Evolutionary conservation across 1,139 yeast species (phyloP), one percentile per base, ranked within the genome.

Genomic region (Candida sp.): DNA sequence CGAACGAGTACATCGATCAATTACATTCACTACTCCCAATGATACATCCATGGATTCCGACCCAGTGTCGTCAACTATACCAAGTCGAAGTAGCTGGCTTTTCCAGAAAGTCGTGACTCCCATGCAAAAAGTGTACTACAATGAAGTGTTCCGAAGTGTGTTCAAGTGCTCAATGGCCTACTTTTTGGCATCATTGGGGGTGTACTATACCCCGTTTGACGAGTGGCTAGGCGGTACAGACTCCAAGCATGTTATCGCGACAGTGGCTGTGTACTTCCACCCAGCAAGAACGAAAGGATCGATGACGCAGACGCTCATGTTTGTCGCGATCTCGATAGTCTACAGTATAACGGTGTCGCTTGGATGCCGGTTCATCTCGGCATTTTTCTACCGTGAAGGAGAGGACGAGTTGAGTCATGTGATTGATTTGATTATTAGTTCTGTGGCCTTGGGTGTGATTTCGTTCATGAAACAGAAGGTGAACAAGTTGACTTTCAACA

Each of bases 241-340:
- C 66, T 85, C 88, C 27, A 90, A 90, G 63, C 97, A 90, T 68
- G 80, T 89, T 60, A 85, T 88, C 6, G 91, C 96, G 26, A 90
- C 96, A 0, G 88, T 87, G 17, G 89, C 90, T 1, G 96, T 90
- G 3, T 90, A 90, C 66, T 90, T 90, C 72, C 96, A 90, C 61
- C 94, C 96, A 0, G 82, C 93, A 3, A 68, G 96, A 48, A 80
- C 96, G 1, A 81, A 83, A 51, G 97, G 97, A 0, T 83, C 90
- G 26, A 90, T 90, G 96, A 81, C 85, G 52, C 92, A 90, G 63
- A 84, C 92, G 7, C 67, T 88, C 25, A 62, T 83, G 43, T 90
- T 83, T 68, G 94, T 86, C 9, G 59, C 77, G 0, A 55, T 81
- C 3, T 77, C 93, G 0, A 67, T 90, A 22, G 51, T 72, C 1